Evolutionary conservation across 2,329 filamentous ascomycete species (phyloP).

Genomic region (Grosmannia serpens): DNA sequence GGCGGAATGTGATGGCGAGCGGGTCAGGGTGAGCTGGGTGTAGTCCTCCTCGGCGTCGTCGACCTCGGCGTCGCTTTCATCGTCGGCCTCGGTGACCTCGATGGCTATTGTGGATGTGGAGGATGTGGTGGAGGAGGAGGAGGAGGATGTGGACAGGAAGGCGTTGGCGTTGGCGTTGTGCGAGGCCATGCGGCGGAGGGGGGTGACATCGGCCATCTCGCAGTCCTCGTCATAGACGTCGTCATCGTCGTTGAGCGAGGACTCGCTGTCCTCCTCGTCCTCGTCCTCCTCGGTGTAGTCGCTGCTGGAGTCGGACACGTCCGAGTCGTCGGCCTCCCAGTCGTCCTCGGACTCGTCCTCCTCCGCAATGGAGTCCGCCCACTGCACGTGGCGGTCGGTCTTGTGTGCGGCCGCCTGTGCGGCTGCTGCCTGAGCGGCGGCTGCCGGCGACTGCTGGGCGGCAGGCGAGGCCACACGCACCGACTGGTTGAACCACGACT

Average conservation of each 20-base stretch:
- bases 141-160: slow-evolving; percentile 12
- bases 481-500: slow-evolving; percentile 95
- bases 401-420: slow-evolving; percentile 17
- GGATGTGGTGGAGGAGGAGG: slow-evolving; percentile 21
- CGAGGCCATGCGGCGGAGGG: slow-evolving; percentile 35
- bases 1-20: slow-evolving; percentile 52
- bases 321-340: slow-evolving; percentile 50
- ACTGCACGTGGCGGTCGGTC: slow-evolving; percentile 67
- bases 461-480: slow-evolving; percentile 51
- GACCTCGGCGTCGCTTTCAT: slow-evolving; percentile 28
- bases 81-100: slow-evolving; percentile 19
- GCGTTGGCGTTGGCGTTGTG: slow-evolving; percentile 14
- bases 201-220: slow-evolving; percentile 39
- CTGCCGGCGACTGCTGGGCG: slow-evolving; percentile 10
- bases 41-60: slow-evolving; percentile 55
- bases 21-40: slow-evolving; percentile 53
- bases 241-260: background rate
- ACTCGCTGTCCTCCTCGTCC: slow-evolving; percentile 31
- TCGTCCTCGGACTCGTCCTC: slow-evolving; percentile 53
- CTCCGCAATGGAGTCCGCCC: slow-evolving; percentile 70
- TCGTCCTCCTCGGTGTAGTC: slow-evolving; percentile 39
- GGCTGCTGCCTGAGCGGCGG: no score
- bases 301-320: slow-evolving; percentile 38
- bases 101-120: slow-evolving; percentile 8
- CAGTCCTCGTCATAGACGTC: slow-evolving; percentile 41